Base-by-base conservation (phyloP, 108 stramenopile genomes). In the Skeletonema costatum region DNA sequence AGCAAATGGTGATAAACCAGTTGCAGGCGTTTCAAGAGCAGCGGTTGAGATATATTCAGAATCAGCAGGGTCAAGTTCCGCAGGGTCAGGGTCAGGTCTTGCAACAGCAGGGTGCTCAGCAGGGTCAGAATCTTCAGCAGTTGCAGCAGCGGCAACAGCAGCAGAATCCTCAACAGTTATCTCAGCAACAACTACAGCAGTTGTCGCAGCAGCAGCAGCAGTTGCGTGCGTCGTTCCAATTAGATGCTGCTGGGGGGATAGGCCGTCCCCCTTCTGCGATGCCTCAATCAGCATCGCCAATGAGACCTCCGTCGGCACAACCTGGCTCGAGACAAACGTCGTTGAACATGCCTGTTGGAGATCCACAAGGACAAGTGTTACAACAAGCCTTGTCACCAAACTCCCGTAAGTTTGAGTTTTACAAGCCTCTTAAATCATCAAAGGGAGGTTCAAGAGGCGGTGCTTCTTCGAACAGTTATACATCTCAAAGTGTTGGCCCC, bases 261-360 rank as follows among this genome's bases (percentile, higher is more conserved):
- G 48, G 32, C 60, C 60, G 30, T 66, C 81, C 17, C 21, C 75
- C 58, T 72, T 66, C 63, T 64, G 70, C 53, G 5, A 56, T 56
- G 21, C 53, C 7, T 56, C 53, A 56, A 56, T 56, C 53, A 25
- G 53, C 53, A 56, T 56, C 53, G n/a, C 53, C 53, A 9, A 56
- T 56, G 53, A 56, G 53, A 56, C 53, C 53, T 25, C 53, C 53
- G 0, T 56, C 53, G 25, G 53, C 5, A 0, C 53, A 56, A 25
- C 53, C 53, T 10, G 53, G 25, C 29, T 56, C 53, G 9, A 16
- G 53, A 10, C 53, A 56, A 56, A 12, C 39, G 39, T 56, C 53
- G 25, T 56, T 56, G 25, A 56, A 8, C n/a, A 9, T 56, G 8
- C 7, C 53, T 29, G 9, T 25, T 25, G 53, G 25, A 29, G 21